A percentile compares a stretch with the other conserved stretches of the same genome.
phyloP scores from a whole-genome alignment of 768 basidiomycete genomes.

The Boletus vermiculosoides region DNA sequence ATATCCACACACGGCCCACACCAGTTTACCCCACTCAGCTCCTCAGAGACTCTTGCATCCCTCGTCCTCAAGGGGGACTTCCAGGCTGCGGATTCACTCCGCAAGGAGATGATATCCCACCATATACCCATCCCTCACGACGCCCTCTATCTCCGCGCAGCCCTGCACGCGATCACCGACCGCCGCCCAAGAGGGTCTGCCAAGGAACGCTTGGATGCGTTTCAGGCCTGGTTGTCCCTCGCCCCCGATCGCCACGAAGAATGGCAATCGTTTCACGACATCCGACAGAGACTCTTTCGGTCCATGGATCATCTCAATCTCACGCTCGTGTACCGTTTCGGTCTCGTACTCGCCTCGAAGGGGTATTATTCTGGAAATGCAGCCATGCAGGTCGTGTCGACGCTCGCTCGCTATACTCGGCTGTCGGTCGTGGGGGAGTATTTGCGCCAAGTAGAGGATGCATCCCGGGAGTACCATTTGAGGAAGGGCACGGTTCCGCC shows the following conservation, averaged over 20 bases:
- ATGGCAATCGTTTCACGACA: constrained; percentile 20
- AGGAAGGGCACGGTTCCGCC: constrained; percentile 7
- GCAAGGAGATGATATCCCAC: constrained; percentile 39
- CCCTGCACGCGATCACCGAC: constrained; percentile 31
- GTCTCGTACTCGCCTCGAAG: constrained; percentile 43
- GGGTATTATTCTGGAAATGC: constrained; percentile 37
- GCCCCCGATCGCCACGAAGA: constrained; percentile 34
- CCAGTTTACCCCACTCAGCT: constrained; percentile 22
- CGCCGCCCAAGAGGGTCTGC: constrained; percentile 17
- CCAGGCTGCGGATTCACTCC: constrained; percentile 35
- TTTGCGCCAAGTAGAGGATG: constrained; percentile 31
- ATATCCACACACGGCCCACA: constrained; percentile 5
- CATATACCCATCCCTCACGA: constrained; percentile 38
- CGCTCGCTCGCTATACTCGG: constrained; percentile 44
- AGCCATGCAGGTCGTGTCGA: constrained; percentile 32
- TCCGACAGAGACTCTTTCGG: constrained; percentile 37
- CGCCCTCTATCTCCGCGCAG: constrained; percentile 38
- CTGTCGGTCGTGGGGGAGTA: constrained; percentile 37
- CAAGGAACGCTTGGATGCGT: constrained; percentile 17
- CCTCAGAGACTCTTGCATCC: constrained; percentile 23
- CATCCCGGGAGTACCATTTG: constrained; percentile 10
- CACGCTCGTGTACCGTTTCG: constrained; percentile 42
- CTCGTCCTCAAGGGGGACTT: constrained; percentile 26
- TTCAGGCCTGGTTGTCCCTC: constrained; percentile 46
- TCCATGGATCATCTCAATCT: constrained; percentile 32